Evolutionary conservation across 2,329 filamentous ascomycete genomes (phyloP).

Genomic region (Talaromyces islandicus): DNA sequence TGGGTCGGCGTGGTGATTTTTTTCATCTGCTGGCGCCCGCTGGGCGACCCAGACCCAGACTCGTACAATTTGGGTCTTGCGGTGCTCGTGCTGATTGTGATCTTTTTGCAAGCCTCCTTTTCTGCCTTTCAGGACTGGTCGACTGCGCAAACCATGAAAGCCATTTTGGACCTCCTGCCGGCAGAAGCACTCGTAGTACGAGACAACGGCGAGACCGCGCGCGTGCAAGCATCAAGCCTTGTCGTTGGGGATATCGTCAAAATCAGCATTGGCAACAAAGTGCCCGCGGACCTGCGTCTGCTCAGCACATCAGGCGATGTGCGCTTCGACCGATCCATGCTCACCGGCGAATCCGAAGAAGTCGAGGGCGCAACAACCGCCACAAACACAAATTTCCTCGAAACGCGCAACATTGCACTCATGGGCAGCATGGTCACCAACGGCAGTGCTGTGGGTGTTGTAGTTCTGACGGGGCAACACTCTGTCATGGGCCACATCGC

Average conservation of each 20-base stretch:
- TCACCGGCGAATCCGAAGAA: constrained; percentile 67
- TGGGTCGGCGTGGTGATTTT: constrained; percentile 65
- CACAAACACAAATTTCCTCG: constrained; percentile 68
- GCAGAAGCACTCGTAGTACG: constrained; percentile 63
- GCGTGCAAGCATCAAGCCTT: constrained; percentile 55
- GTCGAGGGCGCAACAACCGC: constrained; percentile 58
- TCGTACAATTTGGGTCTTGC: constrained; percentile 64
- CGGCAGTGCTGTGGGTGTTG: constrained; percentile 61
- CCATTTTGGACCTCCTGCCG: constrained; percentile 70
- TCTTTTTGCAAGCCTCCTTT: constrained; percentile 63
- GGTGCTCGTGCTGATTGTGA: constrained; percentile 68
- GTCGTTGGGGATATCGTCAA: constrained; percentile 67
- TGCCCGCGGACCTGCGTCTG: constrained; percentile 70
- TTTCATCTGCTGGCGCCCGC: constrained; percentile 70
- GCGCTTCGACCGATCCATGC: constrained; percentile 67
- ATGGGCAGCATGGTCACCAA: constrained; percentile 73
- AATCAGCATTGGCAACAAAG: constrained; percentile 66
- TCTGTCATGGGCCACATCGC: constrained; percentile 75
- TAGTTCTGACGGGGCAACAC: constrained; percentile 64
- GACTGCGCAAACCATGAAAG: constrained; percentile 69
- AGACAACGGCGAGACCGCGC: constrained; percentile 49
- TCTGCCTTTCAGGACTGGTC: constrained; percentile 67
- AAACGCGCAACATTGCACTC: constrained; percentile 69
- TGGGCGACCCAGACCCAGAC: constrained; percentile 62
- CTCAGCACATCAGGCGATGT: constrained; percentile 63